Conservation (phyloP, 2,329 filamentous ascomycete species). For the Alternaria panax region DNA sequence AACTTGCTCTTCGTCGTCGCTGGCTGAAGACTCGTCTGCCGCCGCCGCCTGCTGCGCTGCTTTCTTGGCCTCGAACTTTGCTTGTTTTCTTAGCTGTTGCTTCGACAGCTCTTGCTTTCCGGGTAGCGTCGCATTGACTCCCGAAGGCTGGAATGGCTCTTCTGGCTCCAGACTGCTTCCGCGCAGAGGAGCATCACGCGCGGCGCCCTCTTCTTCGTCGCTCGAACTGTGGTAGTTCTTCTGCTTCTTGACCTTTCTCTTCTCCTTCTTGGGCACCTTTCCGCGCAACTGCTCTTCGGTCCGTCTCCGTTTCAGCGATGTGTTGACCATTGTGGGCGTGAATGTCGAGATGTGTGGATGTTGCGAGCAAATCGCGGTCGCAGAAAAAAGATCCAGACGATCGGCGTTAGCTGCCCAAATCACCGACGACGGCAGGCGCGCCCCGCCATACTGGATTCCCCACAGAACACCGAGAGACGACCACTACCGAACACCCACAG, state of each 20-base stretch:
- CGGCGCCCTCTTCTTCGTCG: slow-evolving; percentile 59
- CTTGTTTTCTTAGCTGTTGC: slow-evolving; percentile 29
- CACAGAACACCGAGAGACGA: slow-evolving; percentile 26
- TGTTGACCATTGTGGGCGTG: slow-evolving; percentile 47
- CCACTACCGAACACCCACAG: slow-evolving; percentile 10
- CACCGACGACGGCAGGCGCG: slow-evolving; percentile 41
- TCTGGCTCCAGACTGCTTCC: slow-evolving; percentile 23
- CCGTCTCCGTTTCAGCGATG: slow-evolving; percentile 63
- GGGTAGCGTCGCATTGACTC: slow-evolving; percentile 30
- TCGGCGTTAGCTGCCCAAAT: slow-evolving; percentile 31
- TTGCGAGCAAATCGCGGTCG: slow-evolving; percentile 4
- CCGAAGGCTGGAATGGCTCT: slow-evolving; percentile 40
- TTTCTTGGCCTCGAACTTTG: slow-evolving; percentile 26
- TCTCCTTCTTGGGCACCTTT: slow-evolving; percentile 59
- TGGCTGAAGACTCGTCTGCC: slow-evolving; percentile 20
- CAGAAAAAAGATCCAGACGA: slow-evolving; percentile 34
- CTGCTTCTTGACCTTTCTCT: slow-evolving; percentile 70
- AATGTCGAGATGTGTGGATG: slow-evolving; percentile 11
- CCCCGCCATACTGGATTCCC: slow-evolving; percentile 25
- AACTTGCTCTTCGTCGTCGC: slow-evolving; percentile 11
- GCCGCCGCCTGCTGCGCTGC: slow-evolving; percentile 20
- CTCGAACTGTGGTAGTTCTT: slow-evolving; percentile 69
- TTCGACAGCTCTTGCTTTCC: slow-evolving; percentile 17
- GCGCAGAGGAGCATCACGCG: slow-evolving; percentile 39
- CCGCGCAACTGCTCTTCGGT: slow-evolving; percentile 66